These are phyloP conservation scores for Blastobotrys terrestris DNA, from an alignment of 805 yeast species.

Conservation along the genomic window DNA sequence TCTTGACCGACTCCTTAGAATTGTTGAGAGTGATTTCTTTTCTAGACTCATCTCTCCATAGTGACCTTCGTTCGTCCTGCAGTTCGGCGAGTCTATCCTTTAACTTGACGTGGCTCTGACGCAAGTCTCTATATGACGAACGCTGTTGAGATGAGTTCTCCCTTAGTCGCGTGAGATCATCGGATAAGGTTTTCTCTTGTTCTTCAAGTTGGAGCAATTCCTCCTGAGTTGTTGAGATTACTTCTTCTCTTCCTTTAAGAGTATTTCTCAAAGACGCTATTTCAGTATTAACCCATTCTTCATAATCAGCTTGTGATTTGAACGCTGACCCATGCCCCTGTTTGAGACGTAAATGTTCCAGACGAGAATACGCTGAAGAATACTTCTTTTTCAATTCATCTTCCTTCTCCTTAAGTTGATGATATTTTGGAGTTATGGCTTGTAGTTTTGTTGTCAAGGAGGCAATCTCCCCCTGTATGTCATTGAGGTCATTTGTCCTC, in stretches of 20 bases:
- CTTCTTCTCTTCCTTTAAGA: conserved; percentile 27
- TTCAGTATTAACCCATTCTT: conserved; percentile 57
- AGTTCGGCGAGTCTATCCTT: conserved; percentile 28
- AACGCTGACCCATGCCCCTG: conserved; percentile 65
- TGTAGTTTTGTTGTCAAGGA: conserved; percentile 10
- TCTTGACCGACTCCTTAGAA: conserved; percentile 46
- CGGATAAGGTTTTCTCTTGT: not conserved
- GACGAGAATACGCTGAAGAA: conserved; percentile 41
- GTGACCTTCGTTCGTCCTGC: conserved; percentile 59
- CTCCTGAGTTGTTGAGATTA: conserved; percentile 11
- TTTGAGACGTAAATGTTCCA: conserved; percentile 61
- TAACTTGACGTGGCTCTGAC: conserved; percentile 15
- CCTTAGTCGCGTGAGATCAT: conserved; percentile 14
- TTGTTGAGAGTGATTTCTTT: conserved; percentile 51
- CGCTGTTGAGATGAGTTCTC: conserved; percentile 9
- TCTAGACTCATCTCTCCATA: conserved; percentile 78
- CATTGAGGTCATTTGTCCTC: conserved; percentile 36
- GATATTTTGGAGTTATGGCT: conserved; percentile 10
- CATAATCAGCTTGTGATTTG: conserved; percentile 49
- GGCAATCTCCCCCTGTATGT: conserved; percentile 8
- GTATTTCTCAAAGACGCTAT: conserved; percentile 35
- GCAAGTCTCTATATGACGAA: conserved; percentile 11
- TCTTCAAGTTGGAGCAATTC: not conserved
- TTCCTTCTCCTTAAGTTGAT: conserved; percentile 37
- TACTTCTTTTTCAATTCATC: conserved; percentile 35